Conservation (phyloP, 352 stramenopile species). For the Blastocystis sp. region DNA sequence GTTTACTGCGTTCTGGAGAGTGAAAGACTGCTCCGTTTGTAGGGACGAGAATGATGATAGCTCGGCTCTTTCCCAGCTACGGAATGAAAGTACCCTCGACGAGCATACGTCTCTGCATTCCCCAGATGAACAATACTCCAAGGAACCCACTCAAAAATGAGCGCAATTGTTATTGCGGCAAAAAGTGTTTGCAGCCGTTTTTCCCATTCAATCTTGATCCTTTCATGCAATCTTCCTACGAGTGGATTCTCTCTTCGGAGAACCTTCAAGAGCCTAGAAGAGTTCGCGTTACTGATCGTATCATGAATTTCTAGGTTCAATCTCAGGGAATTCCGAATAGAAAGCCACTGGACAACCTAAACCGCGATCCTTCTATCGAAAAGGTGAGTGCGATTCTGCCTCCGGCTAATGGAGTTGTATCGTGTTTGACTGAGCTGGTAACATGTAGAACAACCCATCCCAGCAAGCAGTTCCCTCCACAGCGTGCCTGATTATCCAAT, state of each 20-base stretch:
- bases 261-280: conserved; percentile 28
- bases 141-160: neutral
- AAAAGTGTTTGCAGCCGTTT: neutral
- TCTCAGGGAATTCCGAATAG: no score
- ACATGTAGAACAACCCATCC: no score
- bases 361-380: no score
- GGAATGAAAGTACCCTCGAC: neutral
- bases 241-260: conserved; percentile 40
- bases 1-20: neutral
- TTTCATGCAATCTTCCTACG: neutral
- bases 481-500: no score
- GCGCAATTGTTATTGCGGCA: neutral
- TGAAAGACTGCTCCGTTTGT: neutral
- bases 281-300: neutral
- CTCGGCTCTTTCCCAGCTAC: neutral
- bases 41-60: neutral
- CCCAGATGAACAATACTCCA: neutral
- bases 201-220: neutral
- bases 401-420: no score
- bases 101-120: neutral
- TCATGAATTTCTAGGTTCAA: no score
- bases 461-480: no score
- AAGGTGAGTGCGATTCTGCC: no score
- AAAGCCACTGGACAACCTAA: no score
- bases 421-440: no score